Conservation (phyloP, 2,329 filamentous ascomycete genomes). For the Fusarium lyarnte region DNA sequence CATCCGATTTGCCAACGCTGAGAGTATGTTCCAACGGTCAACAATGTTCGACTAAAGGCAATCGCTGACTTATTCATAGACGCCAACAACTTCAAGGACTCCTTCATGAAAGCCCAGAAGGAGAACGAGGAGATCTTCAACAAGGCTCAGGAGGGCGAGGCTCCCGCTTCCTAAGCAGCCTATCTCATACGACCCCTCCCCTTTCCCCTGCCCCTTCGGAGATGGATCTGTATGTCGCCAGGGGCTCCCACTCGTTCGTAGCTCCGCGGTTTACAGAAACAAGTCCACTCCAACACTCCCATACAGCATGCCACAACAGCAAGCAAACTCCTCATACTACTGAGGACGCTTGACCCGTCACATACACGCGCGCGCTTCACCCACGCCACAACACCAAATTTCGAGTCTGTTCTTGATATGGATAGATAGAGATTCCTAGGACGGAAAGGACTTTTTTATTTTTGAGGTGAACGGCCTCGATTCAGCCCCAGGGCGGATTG, state of each 20-base stretch:
- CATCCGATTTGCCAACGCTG: conserved; percentile 96
- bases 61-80: conserved; percentile 64
- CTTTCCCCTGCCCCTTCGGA: conserved; percentile 23
- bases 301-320: conserved; percentile 36
- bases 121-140: conserved; percentile 91
- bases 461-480: conserved; percentile 26
- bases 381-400: conserved; percentile 31
- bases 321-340: conserved; percentile 29
- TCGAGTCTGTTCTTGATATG: conserved; percentile 30
- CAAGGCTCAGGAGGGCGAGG: conserved; percentile 50
- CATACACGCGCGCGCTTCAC: conserved; percentile 26
- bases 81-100: conserved; percentile 96
- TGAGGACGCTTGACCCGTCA: conserved; percentile 17
- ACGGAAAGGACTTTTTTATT: conserved; percentile 28
- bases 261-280: conserved; percentile 9
- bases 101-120: conserved; percentile 95
- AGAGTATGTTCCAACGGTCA: conserved; percentile 73
- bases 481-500: conserved; percentile 32
- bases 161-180: conserved; percentile 40
- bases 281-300: conserved; percentile 27
- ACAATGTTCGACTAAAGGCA: neutral
- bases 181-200: conserved; percentile 12
- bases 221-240: conserved; percentile 14
- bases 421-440: conserved; percentile 34
- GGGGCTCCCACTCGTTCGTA: conserved; percentile 27